These are phyloP conservation scores for Mucor indicus DNA, from an alignment of 371 early-diverging fungal species.

Conservation along the genomic window DNA sequence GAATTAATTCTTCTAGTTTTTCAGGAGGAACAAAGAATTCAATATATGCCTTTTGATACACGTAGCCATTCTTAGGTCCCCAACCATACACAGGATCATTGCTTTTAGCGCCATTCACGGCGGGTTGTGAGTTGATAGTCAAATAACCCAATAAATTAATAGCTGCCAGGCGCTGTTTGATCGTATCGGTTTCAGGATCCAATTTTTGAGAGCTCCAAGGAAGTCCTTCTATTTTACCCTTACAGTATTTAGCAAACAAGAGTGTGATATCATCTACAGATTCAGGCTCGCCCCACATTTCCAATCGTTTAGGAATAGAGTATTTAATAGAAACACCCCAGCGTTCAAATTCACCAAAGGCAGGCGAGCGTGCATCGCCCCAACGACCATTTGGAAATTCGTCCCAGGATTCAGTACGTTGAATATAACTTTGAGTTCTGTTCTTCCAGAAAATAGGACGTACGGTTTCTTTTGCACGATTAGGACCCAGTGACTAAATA, in stretches of 20 bases:
- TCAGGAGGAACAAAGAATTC: conserved; percentile 91
- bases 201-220: conserved; percentile 93
- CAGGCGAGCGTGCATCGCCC: conserved; percentile 93
- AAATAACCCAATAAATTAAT: conserved; percentile 84
- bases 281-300: conserved; percentile 80
- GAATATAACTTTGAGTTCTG: conserved; percentile 87
- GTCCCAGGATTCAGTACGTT: conserved; percentile 95
- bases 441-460: conserved; percentile 98
- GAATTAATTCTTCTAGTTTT: conserved; percentile 65
- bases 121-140: conserved; percentile 96
- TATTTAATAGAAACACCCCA: conserved; percentile 82
- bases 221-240: conserved; percentile 70
- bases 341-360: conserved; percentile 93
- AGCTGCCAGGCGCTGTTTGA: conserved; percentile 66
- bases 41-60: conserved; percentile 96
- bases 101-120: conserved; percentile 88
- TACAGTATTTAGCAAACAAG: conserved; percentile 83
- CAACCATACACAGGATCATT: conserved; percentile 84
- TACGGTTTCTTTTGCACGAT: conserved; percentile 90
- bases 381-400: conserved; percentile 98
- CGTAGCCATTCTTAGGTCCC: conserved; percentile 96
- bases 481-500: conserved; percentile 62
- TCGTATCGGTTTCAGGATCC: conserved; percentile 76
- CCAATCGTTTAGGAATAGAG: conserved; percentile 55
- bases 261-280: conserved; percentile 63